These are phyloP conservation scores for Diaporthe batatas DNA, from an alignment of 2,329 filamentous ascomycete genomes.

Conservation along the genomic window DNA sequence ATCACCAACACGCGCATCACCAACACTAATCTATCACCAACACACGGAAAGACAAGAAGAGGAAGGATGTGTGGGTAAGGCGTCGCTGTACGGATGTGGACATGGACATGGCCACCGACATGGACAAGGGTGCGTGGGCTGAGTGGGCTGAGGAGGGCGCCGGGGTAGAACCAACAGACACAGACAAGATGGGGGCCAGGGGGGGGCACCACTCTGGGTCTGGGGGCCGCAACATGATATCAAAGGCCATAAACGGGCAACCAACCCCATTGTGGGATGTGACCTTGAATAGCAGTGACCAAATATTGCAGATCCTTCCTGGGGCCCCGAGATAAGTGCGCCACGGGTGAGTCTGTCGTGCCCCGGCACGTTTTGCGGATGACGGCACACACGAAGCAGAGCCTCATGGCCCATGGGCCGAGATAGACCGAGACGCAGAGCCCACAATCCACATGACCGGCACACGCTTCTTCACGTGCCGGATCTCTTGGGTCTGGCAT, in stretches of 20 bases:
- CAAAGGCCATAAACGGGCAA: slow-evolving; percentile 4
- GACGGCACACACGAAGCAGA: slow-evolving; percentile 22
- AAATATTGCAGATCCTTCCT: slow-evolving; percentile 5
- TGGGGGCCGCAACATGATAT: slow-evolving; percentile 29
- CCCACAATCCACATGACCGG: not conserved
- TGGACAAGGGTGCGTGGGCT: slow-evolving; percentile 28
- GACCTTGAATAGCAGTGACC: slow-evolving; percentile 17
- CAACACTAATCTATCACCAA: slow-evolving; percentile 15
- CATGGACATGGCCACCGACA: slow-evolving; percentile 24
- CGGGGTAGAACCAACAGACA: slow-evolving; percentile 33
- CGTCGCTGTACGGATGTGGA: slow-evolving; percentile 29
- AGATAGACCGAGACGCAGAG: slow-evolving; percentile 11
- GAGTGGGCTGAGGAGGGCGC: slow-evolving; percentile 33
- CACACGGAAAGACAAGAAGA: not conserved
- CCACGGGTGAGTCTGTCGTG: not conserved
- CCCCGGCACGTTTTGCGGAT: not conserved
- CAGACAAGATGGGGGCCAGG: slow-evolving; percentile 21
- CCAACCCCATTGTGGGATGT: slow-evolving; percentile 14
- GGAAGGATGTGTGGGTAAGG: slow-evolving; percentile 25
- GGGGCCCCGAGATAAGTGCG: not conserved
- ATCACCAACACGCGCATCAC: slow-evolving; percentile 32
- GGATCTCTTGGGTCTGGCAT: slow-evolving; percentile 1
- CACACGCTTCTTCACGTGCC: not conserved
- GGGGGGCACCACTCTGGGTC: not conserved
- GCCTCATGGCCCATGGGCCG: slow-evolving; percentile 21